Base-by-base conservation (phyloP, 345 rosid species). In the Lepidium africanum region DNA sequence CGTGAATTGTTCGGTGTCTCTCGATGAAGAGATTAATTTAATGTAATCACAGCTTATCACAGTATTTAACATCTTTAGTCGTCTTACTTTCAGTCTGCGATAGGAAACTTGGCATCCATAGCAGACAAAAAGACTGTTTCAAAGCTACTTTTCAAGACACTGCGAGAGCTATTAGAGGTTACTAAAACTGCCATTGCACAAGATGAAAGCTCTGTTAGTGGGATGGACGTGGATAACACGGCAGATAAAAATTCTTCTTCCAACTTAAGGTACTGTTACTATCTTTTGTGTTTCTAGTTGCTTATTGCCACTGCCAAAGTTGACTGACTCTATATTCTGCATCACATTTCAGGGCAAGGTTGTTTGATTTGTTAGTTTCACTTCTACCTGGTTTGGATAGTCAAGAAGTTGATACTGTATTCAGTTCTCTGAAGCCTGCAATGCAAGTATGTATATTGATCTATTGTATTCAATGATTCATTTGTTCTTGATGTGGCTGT, bases 311-410 rank as follows among this genome's bases (percentile, higher is more conserved):
- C 17, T 39, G 51, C 69, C 48, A 40, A 48, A 13, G 25, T 54
- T 70, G 66, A 63, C 47, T 70, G 66, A 63, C 52, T 7, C 40
- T 53, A 35, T 30, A 45, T 6, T 33, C 16, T 75, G 15, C 45
- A 13, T 53, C 75, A 67, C 63, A 73, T 74, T 81, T 62, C 88
- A 94, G 99, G 82, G 92, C 88, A 15, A 86, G 78, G 65, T 80
- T 89, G 62, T 81, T 87, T 77, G 96, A 89, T 79, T 75, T 94
- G 70, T 85, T 95, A 38, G 83, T 85, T 75, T 83, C 99, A 36
- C 85, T 91, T 69, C 74, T 88, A 66, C 96, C 95, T 63, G 95
- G 91, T 66, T 78, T 87, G 86, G 83, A 78, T 67, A 78, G 45
- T 15, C 67, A 79, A 62, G 85, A 79, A 77, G 78, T 87, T 45